Conservation (phyloP, 139 green algal species). For the Choricystis sp. region DNA sequence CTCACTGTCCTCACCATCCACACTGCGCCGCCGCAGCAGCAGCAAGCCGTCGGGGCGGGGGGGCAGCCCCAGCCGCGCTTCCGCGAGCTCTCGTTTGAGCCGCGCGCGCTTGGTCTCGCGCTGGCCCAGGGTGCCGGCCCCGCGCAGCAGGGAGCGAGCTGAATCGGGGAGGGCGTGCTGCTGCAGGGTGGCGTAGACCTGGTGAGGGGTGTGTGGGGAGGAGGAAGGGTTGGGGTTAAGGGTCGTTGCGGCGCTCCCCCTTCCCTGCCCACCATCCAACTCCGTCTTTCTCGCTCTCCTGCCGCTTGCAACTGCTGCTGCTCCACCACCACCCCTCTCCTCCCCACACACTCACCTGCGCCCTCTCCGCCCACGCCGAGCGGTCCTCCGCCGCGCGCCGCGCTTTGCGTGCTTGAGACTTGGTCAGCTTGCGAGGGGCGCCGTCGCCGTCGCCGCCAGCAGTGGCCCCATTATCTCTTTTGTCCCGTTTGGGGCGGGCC, state of each 20-base stretch:
- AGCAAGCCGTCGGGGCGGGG: slow-evolving; percentile 7
- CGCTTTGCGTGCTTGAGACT: slow-evolving; percentile 55
- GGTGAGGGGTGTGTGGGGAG: no score
- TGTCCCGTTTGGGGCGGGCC: no score
- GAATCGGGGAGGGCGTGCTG: slow-evolving; percentile 4
- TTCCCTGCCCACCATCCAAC: no score
- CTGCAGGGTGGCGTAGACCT: neutral
- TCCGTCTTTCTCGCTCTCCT: no score
- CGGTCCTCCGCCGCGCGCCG: slow-evolving; percentile 50
- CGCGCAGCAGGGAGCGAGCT: slow-evolving; percentile 24
- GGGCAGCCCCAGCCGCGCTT: slow-evolving; percentile 36
- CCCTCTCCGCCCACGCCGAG: slow-evolving; percentile 21
- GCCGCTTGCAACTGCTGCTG: slow-evolving; percentile 14
- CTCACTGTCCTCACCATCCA: neutral
- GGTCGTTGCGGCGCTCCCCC: no score
- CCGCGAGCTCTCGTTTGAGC: slow-evolving; percentile 31
- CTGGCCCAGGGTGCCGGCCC: slow-evolving; percentile 32
- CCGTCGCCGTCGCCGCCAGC: neutral
- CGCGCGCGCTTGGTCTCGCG: slow-evolving; percentile 57
- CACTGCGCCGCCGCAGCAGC: slow-evolving; percentile 3
- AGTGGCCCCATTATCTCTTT: neutral
- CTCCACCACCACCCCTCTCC: slow-evolving; percentile 6
- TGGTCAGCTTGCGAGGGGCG: slow-evolving; percentile 20
- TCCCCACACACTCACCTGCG: slow-evolving; percentile 15
- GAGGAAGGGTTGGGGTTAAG: no score